Evolutionary conservation across 305 asterid genomes (phyloP), one percentile per base, ranked within the genome.

Genomic region (Fraxinus platypoda): DNA sequence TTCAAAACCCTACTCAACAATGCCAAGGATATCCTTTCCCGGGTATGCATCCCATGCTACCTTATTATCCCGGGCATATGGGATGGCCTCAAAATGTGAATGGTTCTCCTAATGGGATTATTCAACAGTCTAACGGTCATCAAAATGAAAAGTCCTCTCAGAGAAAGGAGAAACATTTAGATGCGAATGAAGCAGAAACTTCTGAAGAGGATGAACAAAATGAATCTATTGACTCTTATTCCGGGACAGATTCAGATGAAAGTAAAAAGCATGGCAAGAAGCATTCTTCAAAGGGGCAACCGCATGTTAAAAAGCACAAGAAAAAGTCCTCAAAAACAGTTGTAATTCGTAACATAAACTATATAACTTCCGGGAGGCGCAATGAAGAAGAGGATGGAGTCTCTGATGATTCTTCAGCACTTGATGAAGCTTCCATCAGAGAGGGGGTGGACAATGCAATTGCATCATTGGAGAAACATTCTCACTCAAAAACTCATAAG

Each of bases 321-420:
- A 89, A 84, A 71, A 94, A 90, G 85, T 71, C 87, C 84, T 92
- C 96, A 2, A 92, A 91, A 85, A 94, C 90, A 4, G 96, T 92
- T 77, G 94, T 94, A n/a, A 94, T 94, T 70, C 98, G 98, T 30
- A 94, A 94, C 84, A 94, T 92, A 85, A 94, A 94, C 80, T 91
- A 94, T 87, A 94, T 92, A 80, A 90, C 98, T 84, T 92, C 95
- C 76, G 86, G 90, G 81, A 88, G 85, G 85, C 89, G 79, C 80
- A 89, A 88, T 71, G 95, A 87, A 38, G 94, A 89, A 25, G 92
- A 87, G 77, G 83, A 86, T 80, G 94, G 87, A 11, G 62, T 49
- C 38, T 86, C 92, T 15, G 91, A 86, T 25, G 91, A 88, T 66
- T 90, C 91, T 77, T 88, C 90, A 1, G 90, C 81, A 15, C 80